Evolutionary conservation across 2,329 filamentous ascomycete genomes (phyloP).

Genomic region (Neopestalotiopsis rosae): DNA sequence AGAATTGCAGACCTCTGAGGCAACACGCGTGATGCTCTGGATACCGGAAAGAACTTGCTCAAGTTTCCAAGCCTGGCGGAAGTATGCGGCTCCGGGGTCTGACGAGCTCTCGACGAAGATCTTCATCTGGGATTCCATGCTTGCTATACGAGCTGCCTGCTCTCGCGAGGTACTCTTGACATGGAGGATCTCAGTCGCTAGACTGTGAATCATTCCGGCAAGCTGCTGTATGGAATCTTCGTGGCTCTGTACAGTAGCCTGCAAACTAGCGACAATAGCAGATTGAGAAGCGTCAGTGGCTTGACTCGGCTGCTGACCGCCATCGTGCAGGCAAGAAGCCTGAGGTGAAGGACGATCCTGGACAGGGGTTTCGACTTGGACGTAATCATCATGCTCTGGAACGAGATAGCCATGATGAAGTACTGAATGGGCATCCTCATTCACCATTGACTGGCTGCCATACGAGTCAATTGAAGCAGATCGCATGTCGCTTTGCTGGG

Average conservation of each 20-base stretch:
- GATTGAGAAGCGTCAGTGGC: background rate
- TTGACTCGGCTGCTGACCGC: background rate
- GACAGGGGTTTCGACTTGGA: background rate
- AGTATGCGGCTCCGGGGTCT: conserved; percentile 11
- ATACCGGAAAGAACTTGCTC: conserved; percentile 11
- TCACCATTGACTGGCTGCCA: too few species aligned
- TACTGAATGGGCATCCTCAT: too few species aligned
- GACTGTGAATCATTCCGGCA: background rate
- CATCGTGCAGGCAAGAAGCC: background rate
- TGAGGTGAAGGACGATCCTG: background rate
- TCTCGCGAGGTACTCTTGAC: conserved; percentile 9
- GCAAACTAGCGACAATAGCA: background rate
- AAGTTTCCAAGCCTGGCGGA: background rate
- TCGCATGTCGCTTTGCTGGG: too few species aligned
- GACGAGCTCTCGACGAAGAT: background rate
- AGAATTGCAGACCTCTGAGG: conserved; percentile 4
- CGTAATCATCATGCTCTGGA: background rate
- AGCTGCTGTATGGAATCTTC: conserved; percentile 6
- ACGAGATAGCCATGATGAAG: too few species aligned
- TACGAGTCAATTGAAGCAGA: too few species aligned
- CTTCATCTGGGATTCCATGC: conserved; percentile 12
- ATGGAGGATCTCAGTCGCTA: conserved; percentile 17
- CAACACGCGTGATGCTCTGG: conserved; percentile 10
- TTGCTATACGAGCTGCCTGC: conserved; percentile 16
- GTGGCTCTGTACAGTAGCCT: background rate